Conservation (phyloP, 2,329 filamentous ascomycete genomes). For the Trichoderma koningii region DNA sequence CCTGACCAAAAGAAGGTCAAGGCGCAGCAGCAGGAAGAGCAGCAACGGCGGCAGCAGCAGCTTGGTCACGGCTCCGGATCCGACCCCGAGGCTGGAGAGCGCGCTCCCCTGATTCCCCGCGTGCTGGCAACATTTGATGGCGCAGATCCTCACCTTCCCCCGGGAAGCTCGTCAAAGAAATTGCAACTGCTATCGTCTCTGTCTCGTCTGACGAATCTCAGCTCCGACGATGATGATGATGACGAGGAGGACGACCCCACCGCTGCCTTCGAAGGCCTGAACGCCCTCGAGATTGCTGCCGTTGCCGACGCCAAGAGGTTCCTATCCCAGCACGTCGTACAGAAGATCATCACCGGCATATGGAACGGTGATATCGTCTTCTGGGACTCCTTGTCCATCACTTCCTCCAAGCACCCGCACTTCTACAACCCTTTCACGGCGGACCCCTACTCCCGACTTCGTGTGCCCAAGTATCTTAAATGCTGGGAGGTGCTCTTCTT, state of each 20-base stretch:
- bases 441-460: constrained; percentile 72
- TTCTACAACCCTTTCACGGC: constrained; percentile 69
- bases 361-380: constrained; percentile 88
- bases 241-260: constrained; percentile 63
- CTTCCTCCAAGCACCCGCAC: constrained; percentile 73
- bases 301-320: constrained; percentile 83
- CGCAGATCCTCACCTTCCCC: constrained; percentile 31
- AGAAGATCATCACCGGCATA: constrained; percentile 80
- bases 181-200: constrained; percentile 56
- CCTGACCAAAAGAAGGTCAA: constrained; percentile 45
- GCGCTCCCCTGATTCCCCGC: constrained; percentile 49
- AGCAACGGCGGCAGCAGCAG: neutral
- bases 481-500: constrained; percentile 84
- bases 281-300: constrained; percentile 83
- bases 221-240: constrained; percentile 42
- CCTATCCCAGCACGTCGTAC: constrained; percentile 75
- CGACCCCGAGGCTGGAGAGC: constrained; percentile 51
- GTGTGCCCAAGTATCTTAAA: constrained; percentile 84
- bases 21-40: constrained; percentile 19
- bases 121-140: constrained; percentile 35
- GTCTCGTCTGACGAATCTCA: constrained; percentile 52
- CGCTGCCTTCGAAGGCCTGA: constrained; percentile 73
- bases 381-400: constrained; percentile 75
- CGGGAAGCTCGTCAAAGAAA: constrained; percentile 49
- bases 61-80: constrained; percentile 22